phyloP scores from a whole-genome alignment of 1,284 basidiomycete genomes.

The Apiotrichum veenhuisii region DNA sequence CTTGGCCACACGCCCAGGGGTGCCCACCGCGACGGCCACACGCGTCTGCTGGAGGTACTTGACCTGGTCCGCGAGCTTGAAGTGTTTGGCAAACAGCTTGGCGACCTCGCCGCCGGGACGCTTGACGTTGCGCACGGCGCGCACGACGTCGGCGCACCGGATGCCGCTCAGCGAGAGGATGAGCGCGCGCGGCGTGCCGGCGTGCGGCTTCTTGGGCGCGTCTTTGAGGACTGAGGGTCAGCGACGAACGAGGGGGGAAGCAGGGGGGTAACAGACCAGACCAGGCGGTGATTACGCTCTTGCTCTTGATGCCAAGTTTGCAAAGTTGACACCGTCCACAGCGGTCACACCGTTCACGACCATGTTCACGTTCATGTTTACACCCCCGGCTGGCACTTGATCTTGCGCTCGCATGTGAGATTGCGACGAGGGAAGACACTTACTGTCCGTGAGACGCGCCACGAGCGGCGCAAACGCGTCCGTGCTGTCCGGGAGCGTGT shows the following conservation, averaged over 20 bases:
- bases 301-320: too few relatives aligned
- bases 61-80: slow-evolving; percentile 49
- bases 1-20: slow-evolving; percentile 48
- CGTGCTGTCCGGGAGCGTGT: slow-evolving; percentile 1
- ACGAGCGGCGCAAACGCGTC: slow-evolving; percentile 12
- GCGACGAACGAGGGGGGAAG: neutral
- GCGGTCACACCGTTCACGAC: too few relatives aligned
- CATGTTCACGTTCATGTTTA: too few relatives aligned
- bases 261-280: too few relatives aligned
- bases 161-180: slow-evolving; percentile 46
- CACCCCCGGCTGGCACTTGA: too few relatives aligned
- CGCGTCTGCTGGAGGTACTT: slow-evolving; percentile 47
- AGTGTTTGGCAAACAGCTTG: slow-evolving; percentile 52
- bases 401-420: too few relatives aligned
- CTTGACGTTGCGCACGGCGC: slow-evolving; percentile 40
- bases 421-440: neutral
- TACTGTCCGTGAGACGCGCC: slow-evolving; percentile 14
- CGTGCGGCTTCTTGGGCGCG: slow-evolving; percentile 26
- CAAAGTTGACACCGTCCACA: too few relatives aligned
- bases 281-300: too few relatives aligned
- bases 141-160: slow-evolving; percentile 49
- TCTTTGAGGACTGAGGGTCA: slow-evolving; percentile 18
- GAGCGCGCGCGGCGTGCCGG: slow-evolving; percentile 39
- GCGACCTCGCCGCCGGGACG: slow-evolving; percentile 46
- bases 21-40: slow-evolving; percentile 49